Conservation (phyloP, 2,329 filamentous ascomycete species). For the Dactylellina cionopaga region DNA sequence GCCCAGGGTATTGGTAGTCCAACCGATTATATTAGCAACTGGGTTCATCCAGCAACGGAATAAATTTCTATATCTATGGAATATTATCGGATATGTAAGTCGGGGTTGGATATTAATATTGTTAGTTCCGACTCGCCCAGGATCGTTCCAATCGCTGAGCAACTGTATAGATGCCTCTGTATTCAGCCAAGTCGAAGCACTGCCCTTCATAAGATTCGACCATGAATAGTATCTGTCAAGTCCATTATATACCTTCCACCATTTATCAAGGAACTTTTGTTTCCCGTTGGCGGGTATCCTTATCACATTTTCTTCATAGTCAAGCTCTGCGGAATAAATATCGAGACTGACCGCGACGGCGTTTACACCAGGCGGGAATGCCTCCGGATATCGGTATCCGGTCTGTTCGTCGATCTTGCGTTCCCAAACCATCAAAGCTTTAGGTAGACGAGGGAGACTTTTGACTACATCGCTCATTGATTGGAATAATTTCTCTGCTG, state of each 20-base stretch:
- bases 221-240: neutral
- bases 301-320: neutral
- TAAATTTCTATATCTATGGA: neutral
- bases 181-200: neutral
- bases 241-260: neutral
- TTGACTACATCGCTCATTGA: neutral
- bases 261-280: neutral
- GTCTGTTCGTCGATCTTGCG: neutral
- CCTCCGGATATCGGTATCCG: neutral
- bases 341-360: neutral
- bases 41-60: neutral
- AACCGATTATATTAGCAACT: neutral
- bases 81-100: neutral
- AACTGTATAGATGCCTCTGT: neutral
- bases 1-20: neutral
- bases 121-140: neutral
- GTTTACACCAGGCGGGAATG: neutral
- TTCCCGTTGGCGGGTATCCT: conserved; percentile 2
- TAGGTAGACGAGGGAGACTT: neutral
- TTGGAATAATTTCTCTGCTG: neutral
- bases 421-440: neutral
- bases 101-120: neutral
- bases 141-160: neutral
- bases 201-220: neutral
- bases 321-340: neutral